A percentile compares a stretch with the other conserved stretches of the same genome.
Evolutionary conservation across 2,329 filamentous ascomycete genomes (phyloP).

Genomic region (Aspergillus sp.): DNA sequence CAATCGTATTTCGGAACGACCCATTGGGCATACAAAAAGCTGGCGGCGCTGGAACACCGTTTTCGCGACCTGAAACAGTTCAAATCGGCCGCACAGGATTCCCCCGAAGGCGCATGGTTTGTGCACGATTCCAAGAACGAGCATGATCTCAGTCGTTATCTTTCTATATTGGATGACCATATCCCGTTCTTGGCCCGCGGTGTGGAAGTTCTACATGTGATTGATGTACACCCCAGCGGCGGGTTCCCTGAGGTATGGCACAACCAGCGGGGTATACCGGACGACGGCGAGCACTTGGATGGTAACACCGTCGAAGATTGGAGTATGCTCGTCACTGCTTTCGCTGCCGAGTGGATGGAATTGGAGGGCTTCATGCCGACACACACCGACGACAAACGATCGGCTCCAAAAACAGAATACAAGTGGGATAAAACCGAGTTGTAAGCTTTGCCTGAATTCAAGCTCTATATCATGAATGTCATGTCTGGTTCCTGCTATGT

Average conservation of each 20-base stretch:
- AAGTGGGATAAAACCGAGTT: slow-evolving; percentile 38
- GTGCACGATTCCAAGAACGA: slow-evolving; percentile 60
- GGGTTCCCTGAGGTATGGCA: slow-evolving; percentile 85
- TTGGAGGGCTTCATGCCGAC: slow-evolving; percentile 57
- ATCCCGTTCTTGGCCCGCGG: slow-evolving; percentile 84
- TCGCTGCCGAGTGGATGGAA: slow-evolving; percentile 91
- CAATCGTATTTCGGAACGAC: slow-evolving; percentile 88
- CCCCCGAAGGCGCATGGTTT: slow-evolving; percentile 59
- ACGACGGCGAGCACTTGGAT: slow-evolving; percentile 84
- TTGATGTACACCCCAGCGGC: slow-evolving; percentile 61
- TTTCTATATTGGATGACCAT: slow-evolving; percentile 80
- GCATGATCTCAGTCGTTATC: slow-evolving; percentile 46
- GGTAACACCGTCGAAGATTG: slow-evolving; percentile 79
- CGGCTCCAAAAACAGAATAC: slow-evolving; percentile 4
- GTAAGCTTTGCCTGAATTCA: slow-evolving; percentile 34
- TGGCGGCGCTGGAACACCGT: slow-evolving; percentile 72
- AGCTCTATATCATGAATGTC: not conserved
- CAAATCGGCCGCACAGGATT: slow-evolving; percentile 50
- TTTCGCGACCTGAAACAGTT: slow-evolving; percentile 67
- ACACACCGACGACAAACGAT: slow-evolving; percentile 10
- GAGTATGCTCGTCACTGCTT: slow-evolving; percentile 79
- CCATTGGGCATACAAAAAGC: slow-evolving; percentile 84
- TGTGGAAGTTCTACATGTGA: slow-evolving; percentile 85
- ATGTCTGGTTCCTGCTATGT: not conserved
- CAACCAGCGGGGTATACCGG: slow-evolving; percentile 57